These are phyloP conservation scores for Sambucus nigra DNA, from an alignment of 129 eudicot genomes.

Conservation along the genomic window DNA sequence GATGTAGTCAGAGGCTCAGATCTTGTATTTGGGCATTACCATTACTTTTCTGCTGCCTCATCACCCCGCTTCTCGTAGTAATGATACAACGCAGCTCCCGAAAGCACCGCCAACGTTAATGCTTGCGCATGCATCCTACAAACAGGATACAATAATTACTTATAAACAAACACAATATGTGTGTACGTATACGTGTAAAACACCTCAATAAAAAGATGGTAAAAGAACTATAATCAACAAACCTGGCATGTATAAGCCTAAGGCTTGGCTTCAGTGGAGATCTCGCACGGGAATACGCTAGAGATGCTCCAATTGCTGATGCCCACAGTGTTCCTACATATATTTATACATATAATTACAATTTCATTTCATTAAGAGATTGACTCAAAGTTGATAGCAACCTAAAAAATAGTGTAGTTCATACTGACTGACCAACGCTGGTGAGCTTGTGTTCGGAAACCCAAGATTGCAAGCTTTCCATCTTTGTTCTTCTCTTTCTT, in stretches of 20 bases:
- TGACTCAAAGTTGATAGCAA: too few species aligned
- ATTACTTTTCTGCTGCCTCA: conserved; percentile 8
- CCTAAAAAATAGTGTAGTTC: not conserved
- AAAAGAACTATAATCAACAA: not conserved
- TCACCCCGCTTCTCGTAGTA: conserved; percentile 43
- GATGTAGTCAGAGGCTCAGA: too few species aligned
- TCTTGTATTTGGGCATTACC: not conserved
- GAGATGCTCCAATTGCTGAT: conserved; percentile 66
- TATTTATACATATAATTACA: too few species aligned
- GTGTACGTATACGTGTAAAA: not conserved
- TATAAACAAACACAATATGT: not conserved
- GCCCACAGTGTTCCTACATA: conserved; percentile 68
- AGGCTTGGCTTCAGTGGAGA: conserved; percentile 80
- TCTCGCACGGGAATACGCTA: conserved; percentile 47
- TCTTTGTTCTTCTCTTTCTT: too few species aligned
- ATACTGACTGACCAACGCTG: conserved; percentile 69
- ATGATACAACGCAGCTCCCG: conserved; percentile 81
- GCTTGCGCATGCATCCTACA: conserved; percentile 92
- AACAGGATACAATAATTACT: not conserved
- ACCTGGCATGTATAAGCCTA: conserved; percentile 96
- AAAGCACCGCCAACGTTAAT: conserved; percentile 72
- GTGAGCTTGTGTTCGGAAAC: conserved; percentile 83
- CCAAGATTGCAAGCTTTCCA: conserved; percentile 79
- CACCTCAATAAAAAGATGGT: too few species aligned
- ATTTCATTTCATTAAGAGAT: too few species aligned